phyloP scores from a whole-genome alignment of 352 stramenopile species.

The Aphanomyces astaci region DNA sequence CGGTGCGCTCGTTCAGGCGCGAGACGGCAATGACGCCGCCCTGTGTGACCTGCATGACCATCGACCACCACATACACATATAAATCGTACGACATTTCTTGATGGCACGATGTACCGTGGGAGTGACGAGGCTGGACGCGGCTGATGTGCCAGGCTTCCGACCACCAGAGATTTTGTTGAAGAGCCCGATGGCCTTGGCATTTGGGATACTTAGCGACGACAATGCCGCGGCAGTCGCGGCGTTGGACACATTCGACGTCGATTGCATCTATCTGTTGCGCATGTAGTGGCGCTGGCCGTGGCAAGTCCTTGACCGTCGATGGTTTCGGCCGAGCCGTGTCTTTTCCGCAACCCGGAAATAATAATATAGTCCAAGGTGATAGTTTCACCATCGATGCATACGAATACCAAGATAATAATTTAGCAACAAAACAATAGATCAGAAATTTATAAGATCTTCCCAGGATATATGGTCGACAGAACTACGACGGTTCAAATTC shows the following conservation, averaged over 20 bases:
- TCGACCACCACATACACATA: too few species aligned
- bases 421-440: too few species aligned
- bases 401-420: background rate
- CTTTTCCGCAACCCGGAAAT: background rate
- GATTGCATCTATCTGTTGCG: background rate
- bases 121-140: too few species aligned
- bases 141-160: background rate
- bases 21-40: background rate
- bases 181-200: slow-evolving; percentile 22
- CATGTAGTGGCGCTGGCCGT: background rate
- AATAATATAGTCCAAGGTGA: background rate
- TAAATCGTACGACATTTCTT: too few species aligned
- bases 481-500: too few species aligned
- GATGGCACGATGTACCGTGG: background rate
- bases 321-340: background rate
- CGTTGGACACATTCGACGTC: background rate
- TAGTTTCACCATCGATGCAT: background rate
- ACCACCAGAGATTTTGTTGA: slow-evolving; percentile 16
- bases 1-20: slow-evolving; percentile 10
- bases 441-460: too few species aligned
- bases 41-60: background rate
- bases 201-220: background rate
- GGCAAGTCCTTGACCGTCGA: too few species aligned
- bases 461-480: too few species aligned
- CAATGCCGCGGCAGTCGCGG: background rate